Evolutionary conservation across 495 filamentous ascomycete genomes (phyloP), one percentile per base, ranked within the genome.

Genomic region (Penicillium mononematosum): DNA sequence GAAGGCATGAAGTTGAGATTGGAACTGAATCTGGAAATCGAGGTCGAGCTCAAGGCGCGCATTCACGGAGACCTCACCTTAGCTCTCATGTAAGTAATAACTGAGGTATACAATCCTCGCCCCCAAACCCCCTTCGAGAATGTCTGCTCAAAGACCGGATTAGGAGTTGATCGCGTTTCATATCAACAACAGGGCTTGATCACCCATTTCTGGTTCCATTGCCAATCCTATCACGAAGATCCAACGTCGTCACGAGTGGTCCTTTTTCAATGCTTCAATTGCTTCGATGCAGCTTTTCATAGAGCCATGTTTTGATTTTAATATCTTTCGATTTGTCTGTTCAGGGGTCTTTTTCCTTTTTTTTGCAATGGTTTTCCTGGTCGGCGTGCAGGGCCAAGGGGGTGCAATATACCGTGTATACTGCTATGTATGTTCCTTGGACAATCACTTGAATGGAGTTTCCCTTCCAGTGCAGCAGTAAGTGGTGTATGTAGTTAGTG

Each of bases 41-140:
- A 95, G 75, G 83, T 96, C 14, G 85, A 91, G 70, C 74, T 96
- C 3, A 95, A 95, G 81, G 92, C 92, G 31, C 88, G 85, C 65
- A 94, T 96, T 63, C 88, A 93, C 57, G 90, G 92, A 66, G 92
- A 96, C 73, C 74, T 96, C 67, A 94, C 90, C 47, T 63, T 96
- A 53, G 85, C 88, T 56, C 78, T 96, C 57, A 83, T 96, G 91
- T 93, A 85, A 80, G 89, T 88, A 43, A 8, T 42, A 49, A 16
- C 31, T 19, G 47, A 50, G 47, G 47, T 32, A 36, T 27, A 22
- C 19, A 42, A 24, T 38, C 36, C 55, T 27, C 53, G 17, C n/a
- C 48, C 45, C 39, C 44, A 55, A 36, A 22, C 27, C 56, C 22
- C 27, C 45, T 14, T 20, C n/a, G 10, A 31, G 50, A 24, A 51